phyloP scores from a whole-genome alignment of 2,329 filamentous ascomycete species.

The Hypoxylon rubiginosum region DNA sequence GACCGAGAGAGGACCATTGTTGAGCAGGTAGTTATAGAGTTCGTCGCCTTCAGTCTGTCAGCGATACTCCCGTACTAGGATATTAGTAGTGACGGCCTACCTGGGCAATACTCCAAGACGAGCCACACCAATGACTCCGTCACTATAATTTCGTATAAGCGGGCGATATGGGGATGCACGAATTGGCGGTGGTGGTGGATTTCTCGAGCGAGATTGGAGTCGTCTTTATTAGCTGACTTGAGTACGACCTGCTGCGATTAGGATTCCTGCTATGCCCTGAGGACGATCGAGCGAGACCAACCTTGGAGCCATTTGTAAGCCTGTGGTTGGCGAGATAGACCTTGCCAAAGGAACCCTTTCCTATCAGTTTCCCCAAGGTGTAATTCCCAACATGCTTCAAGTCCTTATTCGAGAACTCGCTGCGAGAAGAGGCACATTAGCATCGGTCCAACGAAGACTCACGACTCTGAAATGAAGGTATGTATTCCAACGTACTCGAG shows the following conservation, averaged over 20 bases:
- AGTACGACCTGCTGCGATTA: constrained; percentile 81
- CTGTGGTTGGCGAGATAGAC: constrained; percentile 97
- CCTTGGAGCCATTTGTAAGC: constrained; percentile 98
- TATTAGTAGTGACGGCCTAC: constrained; percentile 60
- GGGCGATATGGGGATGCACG: constrained; percentile 95
- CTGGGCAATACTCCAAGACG: constrained; percentile 95
- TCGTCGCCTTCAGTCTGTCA: constrained; percentile 79
- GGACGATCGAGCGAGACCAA: constrained; percentile 55
- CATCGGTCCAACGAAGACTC: not conserved
- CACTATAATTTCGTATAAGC: constrained; percentile 97
- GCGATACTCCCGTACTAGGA: constrained; percentile 17
- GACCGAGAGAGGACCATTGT: constrained; percentile 85
- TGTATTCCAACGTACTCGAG: constrained; percentile 77
- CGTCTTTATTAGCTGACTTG: constrained; percentile 96
- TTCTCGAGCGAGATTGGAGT: constrained; percentile 94
- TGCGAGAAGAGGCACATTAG: constrained; percentile 56
- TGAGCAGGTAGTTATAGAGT: constrained; percentile 94
- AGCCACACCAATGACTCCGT: constrained; percentile 96
- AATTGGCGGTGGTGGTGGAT: constrained; percentile 99
- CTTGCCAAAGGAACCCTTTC: constrained; percentile 98
- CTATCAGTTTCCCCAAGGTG: constrained; percentile 88
- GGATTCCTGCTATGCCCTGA: constrained; percentile 8
- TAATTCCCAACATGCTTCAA: constrained; percentile 96
- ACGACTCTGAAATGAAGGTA: not conserved
- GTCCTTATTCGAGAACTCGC: constrained; percentile 94